Conservation (phyloP, 2,329 filamentous ascomycete species). For the Botrytis fabae region DNA sequence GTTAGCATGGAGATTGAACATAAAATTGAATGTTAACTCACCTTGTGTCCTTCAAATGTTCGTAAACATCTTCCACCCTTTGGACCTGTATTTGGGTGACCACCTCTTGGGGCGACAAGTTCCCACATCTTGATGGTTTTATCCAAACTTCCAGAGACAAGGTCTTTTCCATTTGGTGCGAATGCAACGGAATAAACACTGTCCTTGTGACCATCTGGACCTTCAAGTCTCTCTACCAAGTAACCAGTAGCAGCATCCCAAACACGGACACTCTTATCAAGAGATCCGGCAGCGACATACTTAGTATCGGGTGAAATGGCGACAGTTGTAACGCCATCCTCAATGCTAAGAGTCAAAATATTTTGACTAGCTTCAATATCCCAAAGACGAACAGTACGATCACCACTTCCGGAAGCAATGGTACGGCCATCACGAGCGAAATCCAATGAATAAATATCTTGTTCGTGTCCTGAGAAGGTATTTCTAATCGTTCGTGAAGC, state of each 20-base stretch:
- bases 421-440: constrained; percentile 91
- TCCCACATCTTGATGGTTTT: constrained; percentile 99
- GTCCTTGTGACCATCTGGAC: constrained; percentile 91
- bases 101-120: constrained; percentile 69
- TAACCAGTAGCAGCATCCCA: constrained; percentile 90
- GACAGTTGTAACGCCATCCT: constrained; percentile 96
- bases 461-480: constrained; percentile 94
- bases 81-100: constrained; percentile 63
- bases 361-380: constrained; percentile 84
- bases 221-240: constrained; percentile 88
- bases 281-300: constrained; percentile 88
- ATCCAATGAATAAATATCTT: constrained; percentile 96
- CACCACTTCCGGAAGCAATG: constrained; percentile 93
- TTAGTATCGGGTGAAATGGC: constrained; percentile 95
- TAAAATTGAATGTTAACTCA: constrained; percentile 45
- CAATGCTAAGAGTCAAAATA: constrained; percentile 83
- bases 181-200: constrained; percentile 97
- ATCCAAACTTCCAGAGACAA: constrained; percentile 92
- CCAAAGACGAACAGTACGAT: constrained; percentile 93
- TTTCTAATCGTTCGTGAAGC: constrained; percentile 78
- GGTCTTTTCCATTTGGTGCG: constrained; percentile 85
- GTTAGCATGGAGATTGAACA: constrained; percentile 27
- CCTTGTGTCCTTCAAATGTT: constrained; percentile 95
- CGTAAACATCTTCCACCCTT: constrained; percentile 93
- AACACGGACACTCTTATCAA: constrained; percentile 96